Base-by-base conservation (phyloP, 2,329 filamentous ascomycete genomes). In the Fusarium fujikuroi region DNA sequence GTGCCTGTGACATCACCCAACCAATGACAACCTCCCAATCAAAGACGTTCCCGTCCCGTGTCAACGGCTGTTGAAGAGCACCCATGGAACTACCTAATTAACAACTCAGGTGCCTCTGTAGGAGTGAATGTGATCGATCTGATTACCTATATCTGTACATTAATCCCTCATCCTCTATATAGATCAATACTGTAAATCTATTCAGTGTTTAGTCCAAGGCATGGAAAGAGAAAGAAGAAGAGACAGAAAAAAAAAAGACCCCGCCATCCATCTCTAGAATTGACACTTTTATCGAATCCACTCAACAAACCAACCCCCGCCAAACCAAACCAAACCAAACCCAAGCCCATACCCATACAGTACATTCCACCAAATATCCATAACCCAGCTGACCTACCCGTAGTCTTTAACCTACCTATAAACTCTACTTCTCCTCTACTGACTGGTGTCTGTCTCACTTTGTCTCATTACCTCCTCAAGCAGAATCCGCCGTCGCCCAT, bases 21-120 rank as follows among this genome's bases (percentile, higher is more conserved):
- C 75, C 75, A 77, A 77, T 77, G 59, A 74, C 23, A 44, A 28
- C 23, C 25, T 23, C 19, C 40, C 47, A 75, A 67, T 73, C 72
- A 63, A 63, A 61, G 60, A 60, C 69, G 42, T 74, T 62, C 66
- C 59, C 72, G 62, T 73, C 73, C 69, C 57, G 52, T 64, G 60
- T 47, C 66, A 65, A 65, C 39, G 56, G 32, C 65, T 57, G 37
- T 68, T 68, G 39, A 21, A 44, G 50, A 21, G 23, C 36, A 23
- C 36, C 21, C 42, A 23, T 23, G 40, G n/a, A 23, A 43, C 39
- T 52, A 34, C 19, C 18, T 21, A 47, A 25, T 21, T 47, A 16
- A 42, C 34, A 59, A 23, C 18, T 60, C 25, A 30, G 23, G 47
- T 14, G 42, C 52, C 34, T 30, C 44, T 47, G 44, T 30, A 30